Conservation (phyloP, 106 monocot species). For the Platanthera guangdongensis region DNA sequence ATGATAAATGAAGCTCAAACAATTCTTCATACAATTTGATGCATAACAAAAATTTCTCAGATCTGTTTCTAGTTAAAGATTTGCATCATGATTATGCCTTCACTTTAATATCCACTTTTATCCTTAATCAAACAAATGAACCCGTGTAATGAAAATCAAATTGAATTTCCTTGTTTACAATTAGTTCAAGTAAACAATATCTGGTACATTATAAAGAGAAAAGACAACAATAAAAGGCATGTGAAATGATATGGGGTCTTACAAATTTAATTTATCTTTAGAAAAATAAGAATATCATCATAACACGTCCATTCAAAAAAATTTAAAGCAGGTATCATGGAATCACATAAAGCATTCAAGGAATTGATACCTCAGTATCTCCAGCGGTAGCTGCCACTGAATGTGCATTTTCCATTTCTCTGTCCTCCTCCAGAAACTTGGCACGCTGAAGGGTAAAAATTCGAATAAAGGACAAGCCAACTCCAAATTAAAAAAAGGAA, state of each 20-base stretch:
- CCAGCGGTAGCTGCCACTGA: conserved; percentile 81
- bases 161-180: background rate
- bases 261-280: background rate
- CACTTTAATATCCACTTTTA: background rate
- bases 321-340: background rate
- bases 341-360: background rate
- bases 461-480: background rate
- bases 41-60: background rate
- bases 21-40: background rate
- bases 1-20: background rate
- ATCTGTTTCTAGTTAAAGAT: background rate
- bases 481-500: background rate
- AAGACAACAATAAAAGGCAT: background rate
- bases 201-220: too few relatives aligned
- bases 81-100: background rate
- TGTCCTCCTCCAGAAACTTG: conserved; percentile 69
- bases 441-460: conserved; percentile 49
- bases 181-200: too few relatives aligned
- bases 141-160: background rate
- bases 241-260: background rate
- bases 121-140: background rate
- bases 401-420: conserved; percentile 95
- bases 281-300: background rate
- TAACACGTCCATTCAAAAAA: background rate
- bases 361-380: conserved; percentile 58